These are phyloP conservation scores for Luzula sylvatica DNA, from an alignment of 176 grass and related monocot genomes.

Conservation along the genomic window DNA sequence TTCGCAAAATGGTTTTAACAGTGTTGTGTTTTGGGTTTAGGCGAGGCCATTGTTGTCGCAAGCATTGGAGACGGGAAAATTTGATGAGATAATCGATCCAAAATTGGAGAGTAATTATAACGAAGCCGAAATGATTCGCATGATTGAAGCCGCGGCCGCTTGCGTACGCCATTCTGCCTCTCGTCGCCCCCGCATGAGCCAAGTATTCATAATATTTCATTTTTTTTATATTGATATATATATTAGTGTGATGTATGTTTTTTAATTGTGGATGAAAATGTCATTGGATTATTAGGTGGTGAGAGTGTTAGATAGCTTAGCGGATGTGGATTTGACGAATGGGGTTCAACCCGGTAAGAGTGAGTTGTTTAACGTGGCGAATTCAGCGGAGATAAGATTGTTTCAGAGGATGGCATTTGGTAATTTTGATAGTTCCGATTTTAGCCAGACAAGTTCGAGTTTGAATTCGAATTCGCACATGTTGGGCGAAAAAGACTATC, in stretches of 20 bases:
- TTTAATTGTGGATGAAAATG: too few species aligned
- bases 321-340: slow-evolving; percentile 72
- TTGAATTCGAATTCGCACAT: neutral
- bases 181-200: slow-evolving; percentile 75
- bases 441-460: slow-evolving; percentile 49
- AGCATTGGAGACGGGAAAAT: slow-evolving; percentile 48
- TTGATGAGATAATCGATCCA: slow-evolving; percentile 49
- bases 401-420: slow-evolving; percentile 73
- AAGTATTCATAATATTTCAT: too few species aligned
- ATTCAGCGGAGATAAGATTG: slow-evolving; percentile 64
- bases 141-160: slow-evolving; percentile 77
- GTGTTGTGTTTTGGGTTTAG: slow-evolving; percentile 20
- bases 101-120: slow-evolving; percentile 52
- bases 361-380: slow-evolving; percentile 64
- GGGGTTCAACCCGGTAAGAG: slow-evolving; percentile 74
- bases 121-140: slow-evolving; percentile 65
- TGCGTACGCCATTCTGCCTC: slow-evolving; percentile 68
- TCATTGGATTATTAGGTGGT: slow-evolving; percentile 44
- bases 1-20: neutral
- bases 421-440: slow-evolving; percentile 36
- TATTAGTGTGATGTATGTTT: too few species aligned
- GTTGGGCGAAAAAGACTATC: neutral
- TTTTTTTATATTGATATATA: too few species aligned
- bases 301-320: slow-evolving; percentile 62
- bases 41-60: slow-evolving; percentile 54